phyloP scores from a whole-genome alignment of 495 filamentous ascomycete genomes.

The Lepraria neglecta region DNA sequence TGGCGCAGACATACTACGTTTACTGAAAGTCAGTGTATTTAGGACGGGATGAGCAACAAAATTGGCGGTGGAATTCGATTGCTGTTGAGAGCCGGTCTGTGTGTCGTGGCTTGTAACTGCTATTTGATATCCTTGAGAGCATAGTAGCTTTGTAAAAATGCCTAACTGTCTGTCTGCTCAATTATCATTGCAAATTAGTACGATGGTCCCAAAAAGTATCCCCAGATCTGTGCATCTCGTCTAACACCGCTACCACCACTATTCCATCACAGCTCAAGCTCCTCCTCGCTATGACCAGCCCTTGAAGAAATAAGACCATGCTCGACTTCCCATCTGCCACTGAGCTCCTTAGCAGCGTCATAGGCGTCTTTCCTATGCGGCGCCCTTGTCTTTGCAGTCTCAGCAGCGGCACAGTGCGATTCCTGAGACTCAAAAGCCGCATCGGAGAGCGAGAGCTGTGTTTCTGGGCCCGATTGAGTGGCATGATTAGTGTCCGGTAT shows the following conservation, averaged over 20 bases:
- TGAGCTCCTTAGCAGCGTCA: constrained; percentile 37
- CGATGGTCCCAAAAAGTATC: too few species aligned
- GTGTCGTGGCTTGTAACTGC: not conserved
- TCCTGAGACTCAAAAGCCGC: constrained; percentile 27
- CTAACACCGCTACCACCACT: too few species aligned
- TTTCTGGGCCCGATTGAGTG: constrained; percentile 12
- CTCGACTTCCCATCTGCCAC: constrained; percentile 38
- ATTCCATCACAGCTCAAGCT: constrained; percentile 16
- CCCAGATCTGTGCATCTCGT: not conserved
- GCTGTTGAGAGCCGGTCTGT: not conserved
- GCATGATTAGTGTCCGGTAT: constrained; percentile 7
- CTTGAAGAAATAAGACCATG: constrained; percentile 43
- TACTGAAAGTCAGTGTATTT: constrained; percentile 45
- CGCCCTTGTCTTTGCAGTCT: constrained; percentile 1
- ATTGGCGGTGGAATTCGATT: not conserved
- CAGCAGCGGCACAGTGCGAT: not conserved
- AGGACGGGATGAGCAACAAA: not conserved
- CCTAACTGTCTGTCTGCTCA: too few species aligned
- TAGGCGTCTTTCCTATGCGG: constrained; percentile 33
- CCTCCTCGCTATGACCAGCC: constrained; percentile 43
- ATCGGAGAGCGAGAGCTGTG: constrained; percentile 24
- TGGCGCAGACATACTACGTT: constrained; percentile 76
- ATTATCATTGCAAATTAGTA: too few species aligned
- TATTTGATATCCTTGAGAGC: not conserved
- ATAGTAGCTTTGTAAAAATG: too few species aligned